Conservation (phyloP, 2,329 filamentous ascomycete genomes). For the Cordyceps javanica region DNA sequence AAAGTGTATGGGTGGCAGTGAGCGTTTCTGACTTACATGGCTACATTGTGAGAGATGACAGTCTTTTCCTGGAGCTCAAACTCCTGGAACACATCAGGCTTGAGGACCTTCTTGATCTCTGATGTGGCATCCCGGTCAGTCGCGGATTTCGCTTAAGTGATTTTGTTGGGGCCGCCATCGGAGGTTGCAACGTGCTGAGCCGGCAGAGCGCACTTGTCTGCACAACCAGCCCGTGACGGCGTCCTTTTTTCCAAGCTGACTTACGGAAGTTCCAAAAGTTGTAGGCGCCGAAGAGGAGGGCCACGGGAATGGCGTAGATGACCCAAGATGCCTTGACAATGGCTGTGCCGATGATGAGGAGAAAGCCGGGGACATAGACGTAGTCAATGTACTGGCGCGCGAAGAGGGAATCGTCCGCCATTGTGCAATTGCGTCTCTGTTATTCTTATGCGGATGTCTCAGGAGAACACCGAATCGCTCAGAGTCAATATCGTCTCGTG, state of each 20-base stretch:
- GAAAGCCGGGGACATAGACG: conserved; percentile 75
- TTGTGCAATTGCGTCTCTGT: conserved; percentile 3
- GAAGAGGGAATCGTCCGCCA: conserved; percentile 27
- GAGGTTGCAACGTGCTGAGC: background rate
- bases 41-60: conserved; percentile 93
- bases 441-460: background rate
- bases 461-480: background rate
- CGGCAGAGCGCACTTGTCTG: background rate
- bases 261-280: conserved; percentile 68
- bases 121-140: conserved; percentile 14
- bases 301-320: conserved; percentile 62
- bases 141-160: background rate
- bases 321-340: conserved; percentile 76
- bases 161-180: background rate
- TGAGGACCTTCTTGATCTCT: conserved; percentile 78
- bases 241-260: conserved; percentile 27
- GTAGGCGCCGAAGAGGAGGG: conserved; percentile 59
- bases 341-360: conserved; percentile 68
- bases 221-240: background rate
- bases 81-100: conserved; percentile 81
- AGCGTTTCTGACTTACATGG: conserved; percentile 58
- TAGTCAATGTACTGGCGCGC: conserved; percentile 66
- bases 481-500: background rate
- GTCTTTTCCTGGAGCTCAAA: conserved; percentile 95
- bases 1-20: background rate